Evolutionary conservation across 345 rosid species (phyloP).

Genomic region (Eucalyptus leucophloia): DNA sequence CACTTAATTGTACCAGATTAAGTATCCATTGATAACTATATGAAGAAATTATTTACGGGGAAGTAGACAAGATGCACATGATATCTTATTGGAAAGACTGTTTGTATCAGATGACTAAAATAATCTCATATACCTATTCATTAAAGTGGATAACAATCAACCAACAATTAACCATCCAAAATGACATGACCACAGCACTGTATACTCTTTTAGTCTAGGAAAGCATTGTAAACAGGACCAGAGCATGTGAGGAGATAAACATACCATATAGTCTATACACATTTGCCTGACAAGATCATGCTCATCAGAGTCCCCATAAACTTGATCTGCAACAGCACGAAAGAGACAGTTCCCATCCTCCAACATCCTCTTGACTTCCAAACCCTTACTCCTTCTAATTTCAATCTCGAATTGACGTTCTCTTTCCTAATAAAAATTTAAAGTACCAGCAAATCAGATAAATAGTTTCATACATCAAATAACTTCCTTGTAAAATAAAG

Average conservation of each 20-base stretch:
- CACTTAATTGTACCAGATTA: background rate
- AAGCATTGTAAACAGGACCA: background rate
- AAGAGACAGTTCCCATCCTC: slow-evolving; percentile 99
- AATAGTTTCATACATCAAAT: background rate
- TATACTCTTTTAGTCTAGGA: background rate
- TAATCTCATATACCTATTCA: background rate
- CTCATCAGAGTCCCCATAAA: slow-evolving; percentile 84
- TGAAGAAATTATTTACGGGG: background rate
- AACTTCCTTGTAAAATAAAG: background rate
- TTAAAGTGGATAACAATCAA: background rate
- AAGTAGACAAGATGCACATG: background rate
- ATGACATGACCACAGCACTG: background rate
- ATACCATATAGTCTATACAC: slow-evolving; percentile 99
- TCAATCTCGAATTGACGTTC: slow-evolving; percentile 91
- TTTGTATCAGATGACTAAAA: background rate
- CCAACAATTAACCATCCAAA: background rate
- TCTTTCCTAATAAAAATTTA: slow-evolving; percentile 52
- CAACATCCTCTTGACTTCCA: slow-evolving; percentile 85
- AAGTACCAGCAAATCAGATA: background rate
- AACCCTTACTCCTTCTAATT: slow-evolving; percentile 59
- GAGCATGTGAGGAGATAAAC: background rate
- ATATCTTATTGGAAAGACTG: background rate
- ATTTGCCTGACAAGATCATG: slow-evolving; percentile 71
- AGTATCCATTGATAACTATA: background rate
- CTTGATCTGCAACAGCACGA: slow-evolving; percentile 98